phyloP scores from a whole-genome alignment of 192 early-diverging fungal species.

The Backusella macrospora region DNA sequence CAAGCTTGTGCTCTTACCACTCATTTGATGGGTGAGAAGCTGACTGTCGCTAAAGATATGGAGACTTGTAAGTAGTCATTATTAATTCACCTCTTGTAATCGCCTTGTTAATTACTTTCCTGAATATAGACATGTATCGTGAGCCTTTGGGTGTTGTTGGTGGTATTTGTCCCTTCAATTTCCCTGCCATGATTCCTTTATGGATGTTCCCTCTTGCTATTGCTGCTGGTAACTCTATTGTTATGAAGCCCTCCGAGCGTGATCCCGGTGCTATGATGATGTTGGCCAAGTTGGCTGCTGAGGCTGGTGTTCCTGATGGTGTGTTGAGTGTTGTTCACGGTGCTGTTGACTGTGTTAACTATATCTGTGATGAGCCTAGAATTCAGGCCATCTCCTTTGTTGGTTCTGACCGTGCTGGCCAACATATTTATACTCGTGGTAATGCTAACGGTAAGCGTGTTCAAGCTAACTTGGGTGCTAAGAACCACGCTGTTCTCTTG shows the following conservation, averaged over 20 bases:
- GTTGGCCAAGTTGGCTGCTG: conserved; percentile 81
- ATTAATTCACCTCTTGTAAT: not conserved
- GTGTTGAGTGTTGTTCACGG: conserved; percentile 95
- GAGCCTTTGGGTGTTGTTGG: conserved; percentile 92
- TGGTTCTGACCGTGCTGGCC: conserved; percentile 85
- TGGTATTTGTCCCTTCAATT: conserved; percentile 97
- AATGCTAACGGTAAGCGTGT: conserved; percentile 92
- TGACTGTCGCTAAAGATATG: conserved; percentile 91
- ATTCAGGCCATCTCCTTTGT: conserved; percentile 95
- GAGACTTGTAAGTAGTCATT: conserved; percentile 73
- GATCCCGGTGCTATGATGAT: conserved; percentile 93
- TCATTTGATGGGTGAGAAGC: conserved; percentile 77
- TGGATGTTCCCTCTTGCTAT: conserved; percentile 98
- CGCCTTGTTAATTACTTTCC: not conserved
- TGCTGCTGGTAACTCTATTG: conserved; percentile 87
- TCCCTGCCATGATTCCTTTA: conserved; percentile 93
- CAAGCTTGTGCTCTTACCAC: conserved; percentile 78
- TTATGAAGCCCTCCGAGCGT: conserved; percentile 94
- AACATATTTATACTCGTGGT: conserved; percentile 87
- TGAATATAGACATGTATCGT: conserved; percentile 66
- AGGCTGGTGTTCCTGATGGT: conserved; percentile 89
- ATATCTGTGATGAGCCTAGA: conserved; percentile 80
- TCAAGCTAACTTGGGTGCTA: conserved; percentile 95
- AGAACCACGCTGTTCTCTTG: conserved; percentile 96
- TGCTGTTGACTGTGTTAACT: conserved; percentile 84